Percentiles rank a stretch among this genome's conserved stretches.
Evolutionary conservation across 805 yeast species (phyloP).

Genomic region (Ogataea pilisensis): DNA sequence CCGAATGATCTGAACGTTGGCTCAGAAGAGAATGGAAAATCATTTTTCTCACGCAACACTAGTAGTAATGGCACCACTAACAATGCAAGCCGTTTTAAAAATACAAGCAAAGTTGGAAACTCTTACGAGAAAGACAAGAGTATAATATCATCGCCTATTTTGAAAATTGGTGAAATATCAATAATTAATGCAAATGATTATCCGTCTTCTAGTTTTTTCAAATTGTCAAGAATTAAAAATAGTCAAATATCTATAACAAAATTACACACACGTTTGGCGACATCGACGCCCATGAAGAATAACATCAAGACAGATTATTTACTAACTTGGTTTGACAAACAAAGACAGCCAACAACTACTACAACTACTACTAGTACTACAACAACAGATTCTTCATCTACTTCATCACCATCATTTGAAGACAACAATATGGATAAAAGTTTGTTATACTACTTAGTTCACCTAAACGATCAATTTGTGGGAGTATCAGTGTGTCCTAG

Average conservation of each 20-base stretch:
- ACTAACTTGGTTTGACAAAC: slow-evolving; percentile 20
- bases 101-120: too few species aligned
- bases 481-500: slow-evolving; percentile 20
- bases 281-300: neutral
- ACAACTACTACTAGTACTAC: neutral
- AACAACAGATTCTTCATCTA: neutral
- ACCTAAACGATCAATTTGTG: slow-evolving; percentile 26
- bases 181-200: slow-evolving; percentile 22
- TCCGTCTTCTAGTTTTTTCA: slow-evolving; percentile 19
- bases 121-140: too few species aligned
- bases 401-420: too few species aligned
- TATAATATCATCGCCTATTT: too few species aligned
- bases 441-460: slow-evolving; percentile 29
- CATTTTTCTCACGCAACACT: neutral
- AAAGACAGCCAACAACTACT: neutral
- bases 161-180: slow-evolving; percentile 23
- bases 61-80: too few species aligned
- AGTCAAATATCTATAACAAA: slow-evolving; percentile 1
- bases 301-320: slow-evolving; percentile 5
- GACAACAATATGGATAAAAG: slow-evolving; percentile 13
- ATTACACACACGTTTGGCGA: neutral
- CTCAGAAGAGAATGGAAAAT: slow-evolving; percentile 11
- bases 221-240: slow-evolving; percentile 3
- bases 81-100: too few species aligned
- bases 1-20: slow-evolving; percentile 15